Base-by-base conservation (phyloP, 169 alveolate genomes). In the Toxoplasma gondii region DNA sequence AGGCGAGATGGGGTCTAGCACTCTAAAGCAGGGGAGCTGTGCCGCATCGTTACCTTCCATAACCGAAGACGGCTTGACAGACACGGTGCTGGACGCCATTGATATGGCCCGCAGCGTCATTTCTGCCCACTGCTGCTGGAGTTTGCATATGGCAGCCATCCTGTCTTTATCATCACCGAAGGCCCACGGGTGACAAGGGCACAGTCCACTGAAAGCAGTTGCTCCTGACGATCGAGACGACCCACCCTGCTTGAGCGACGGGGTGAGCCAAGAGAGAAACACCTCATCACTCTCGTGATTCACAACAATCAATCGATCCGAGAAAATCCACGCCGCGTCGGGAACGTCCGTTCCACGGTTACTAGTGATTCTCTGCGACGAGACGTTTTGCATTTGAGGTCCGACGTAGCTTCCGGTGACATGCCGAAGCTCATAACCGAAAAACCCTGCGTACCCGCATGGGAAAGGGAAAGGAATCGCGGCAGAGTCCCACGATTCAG, bases 381-480 rank as follows among this genome's bases (percentile, higher is more conserved):
- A 39, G 29, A 22, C 4, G 70, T 53, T 5, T 49, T n/a, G 29
- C 41, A 16, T 22, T 0, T 70, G 81, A 5, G 91, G 54, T 9
- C 90, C 90, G 19, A 82, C 64, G 53, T 64, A 49, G 44, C 91
- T 83, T 70, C 84, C 94, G 29, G 96, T 94, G 78, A 67, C 95
- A 74, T 93, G 94, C 70, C 95, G 92, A 70, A 94, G 90, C 69
- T 96, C 97, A 53, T 96, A 96, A 24, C 91, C 95, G 41, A 96
- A 95, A 74, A 91, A 91, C 34, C 97, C 97, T 78, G 93, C 93
- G 78, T 93, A 96, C 5, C 97, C 97, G 49, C 95, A 91, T 38
- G 93, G n/a, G 78, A 94, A 93, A 45, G 70, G 53, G 54, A 94
- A 95, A 9, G 96, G 95, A 86, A 91, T 78, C 58, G 67, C 49